Conservation (phyloP, 2,329 filamentous ascomycete species). For the Dryadomyces quercus-mongolicae region DNA sequence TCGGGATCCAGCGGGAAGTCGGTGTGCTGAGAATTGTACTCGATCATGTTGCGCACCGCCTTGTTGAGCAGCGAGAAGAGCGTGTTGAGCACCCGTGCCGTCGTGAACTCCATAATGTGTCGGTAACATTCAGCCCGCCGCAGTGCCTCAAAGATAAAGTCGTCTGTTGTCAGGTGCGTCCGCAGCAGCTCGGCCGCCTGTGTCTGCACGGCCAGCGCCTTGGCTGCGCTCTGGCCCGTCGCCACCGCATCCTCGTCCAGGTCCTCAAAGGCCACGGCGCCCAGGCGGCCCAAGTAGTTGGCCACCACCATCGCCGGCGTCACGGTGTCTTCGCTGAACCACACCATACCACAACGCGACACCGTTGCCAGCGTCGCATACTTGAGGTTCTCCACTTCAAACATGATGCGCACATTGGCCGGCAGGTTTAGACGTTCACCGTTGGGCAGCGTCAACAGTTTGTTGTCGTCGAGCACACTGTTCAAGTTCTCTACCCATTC, state of each 20-base stretch:
- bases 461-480: slow-evolving; percentile 98
- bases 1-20: slow-evolving; percentile 89
- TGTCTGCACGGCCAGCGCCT: slow-evolving; percentile 66
- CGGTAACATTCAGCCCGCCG: slow-evolving; percentile 65
- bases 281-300: slow-evolving; percentile 78
- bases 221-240: slow-evolving; percentile 62
- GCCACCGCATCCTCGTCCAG: slow-evolving; percentile 77
- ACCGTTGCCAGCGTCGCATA: slow-evolving; percentile 98
- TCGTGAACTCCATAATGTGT: slow-evolving; percentile 98
- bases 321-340: slow-evolving; percentile 98
- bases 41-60: slow-evolving; percentile 77
- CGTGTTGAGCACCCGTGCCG: slow-evolving; percentile 80
- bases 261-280: slow-evolving; percentile 80
- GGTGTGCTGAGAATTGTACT: slow-evolving; percentile 88
- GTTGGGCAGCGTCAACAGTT: slow-evolving; percentile 90
- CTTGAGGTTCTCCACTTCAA: slow-evolving; percentile 95
- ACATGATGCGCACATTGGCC: slow-evolving; percentile 96
- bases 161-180: slow-evolving; percentile 61
- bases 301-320: slow-evolving; percentile 84
- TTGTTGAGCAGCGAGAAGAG: slow-evolving; percentile 95
- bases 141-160: slow-evolving; percentile 70
- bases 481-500: slow-evolving; percentile 99
- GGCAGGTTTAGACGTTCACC: slow-evolving; percentile 95
- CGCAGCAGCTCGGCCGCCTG: slow-evolving; percentile 71
- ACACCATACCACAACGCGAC: slow-evolving; percentile 99